A percentile compares a stretch with the other conserved stretches of the same genome.
Evolutionary conservation across 192 early-diverging fungal genomes (phyloP).

Genomic region (Coemansia sp.): DNA sequence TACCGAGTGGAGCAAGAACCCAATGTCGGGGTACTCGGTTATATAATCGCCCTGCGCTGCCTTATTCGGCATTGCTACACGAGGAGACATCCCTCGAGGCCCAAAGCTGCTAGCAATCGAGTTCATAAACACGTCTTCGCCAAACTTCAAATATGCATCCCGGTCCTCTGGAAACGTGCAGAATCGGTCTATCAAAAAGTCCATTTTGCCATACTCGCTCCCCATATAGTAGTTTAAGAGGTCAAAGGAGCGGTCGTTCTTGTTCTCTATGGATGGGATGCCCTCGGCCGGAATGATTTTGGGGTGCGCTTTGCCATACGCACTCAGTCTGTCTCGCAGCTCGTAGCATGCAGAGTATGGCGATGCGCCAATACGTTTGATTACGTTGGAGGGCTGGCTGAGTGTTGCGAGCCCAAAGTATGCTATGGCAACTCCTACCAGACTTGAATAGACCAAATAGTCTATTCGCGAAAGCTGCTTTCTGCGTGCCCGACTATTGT

Average conservation of each 20-base stretch:
- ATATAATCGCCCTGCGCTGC: conserved; percentile 6
- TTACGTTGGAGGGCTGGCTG: conserved; percentile 32
- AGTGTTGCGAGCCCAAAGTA: conserved; percentile 21
- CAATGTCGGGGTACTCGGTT: conserved; percentile 25
- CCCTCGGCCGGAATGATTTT: conserved; percentile 17
- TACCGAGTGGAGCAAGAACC: conserved; percentile 19
- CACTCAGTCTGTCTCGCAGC: conserved; percentile 21
- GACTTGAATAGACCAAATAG: conserved; percentile 20
- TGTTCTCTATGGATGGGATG: conserved; percentile 7
- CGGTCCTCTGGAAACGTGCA: conserved; percentile 36
- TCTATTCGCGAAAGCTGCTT: conserved; percentile 20
- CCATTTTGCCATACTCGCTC: conserved; percentile 41
- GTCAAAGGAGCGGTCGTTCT: conserved; percentile 11
- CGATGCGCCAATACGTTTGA: conserved; percentile 20
- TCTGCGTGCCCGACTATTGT: conserved; percentile 16
- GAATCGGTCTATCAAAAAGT: conserved; percentile 48
- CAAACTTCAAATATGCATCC: conserved; percentile 41
- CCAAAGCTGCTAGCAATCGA: conserved; percentile 50
- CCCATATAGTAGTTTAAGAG: conserved; percentile 19
- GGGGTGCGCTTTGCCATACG: conserved; percentile 12
- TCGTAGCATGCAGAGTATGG: conserved; percentile 20
- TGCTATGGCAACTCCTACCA: conserved; percentile 13
- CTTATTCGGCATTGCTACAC: conserved; percentile 11
- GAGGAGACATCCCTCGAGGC: conserved; percentile 14
- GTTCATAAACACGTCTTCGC: conserved; percentile 37